Base-by-base conservation (phyloP, 2,329 filamentous ascomycete genomes). In the Ophiosphaerella herpotricha region DNA sequence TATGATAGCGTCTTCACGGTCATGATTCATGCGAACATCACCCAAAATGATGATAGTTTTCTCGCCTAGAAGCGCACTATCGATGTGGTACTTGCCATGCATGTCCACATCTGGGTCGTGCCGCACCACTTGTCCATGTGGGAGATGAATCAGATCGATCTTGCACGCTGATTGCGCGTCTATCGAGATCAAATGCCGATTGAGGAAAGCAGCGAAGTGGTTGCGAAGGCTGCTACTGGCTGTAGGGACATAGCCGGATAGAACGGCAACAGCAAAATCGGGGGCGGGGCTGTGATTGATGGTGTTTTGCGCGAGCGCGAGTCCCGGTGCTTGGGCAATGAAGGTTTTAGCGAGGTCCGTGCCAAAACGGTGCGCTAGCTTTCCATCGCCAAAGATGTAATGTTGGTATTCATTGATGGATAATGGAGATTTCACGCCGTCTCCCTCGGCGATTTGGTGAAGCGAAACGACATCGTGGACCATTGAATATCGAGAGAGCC, bases 261-360 rank as follows among this genome's bases (percentile, higher is more conserved):
- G 16, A 34, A 64, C 60, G 57, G 58, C 62, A 58, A 65, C 54
- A 12, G 57, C 58, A 26, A 63, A 35, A 44, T 55, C 50, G 46
- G 50, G 46, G 43, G 46, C 45, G 34, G 54, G 43, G 41, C 41
- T 54, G 39, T 58, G 57, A 50, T 58, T 54, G 34, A 41, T 51
- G 39, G 45, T 40, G 21, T 16, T 32, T 39, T 46, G 48, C 41
- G 45, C 36, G 43, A 49, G 45, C 29, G 44, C 41, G 42, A 52
- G 46, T 42, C 41, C 54, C 41, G 43, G 44, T 44, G 36, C 35
- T 35, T 44, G 33, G 42, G 48, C 55, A 40, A 65, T 56, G 49
- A 62, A 63, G 36, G 60, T 58, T 52, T 58, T 59, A 58, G 60
- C 60, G 52, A 61, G 59, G 48, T 62, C 58, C 46, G 58, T 65